Evolutionary conservation across 129 eudicot species (phyloP), one percentile per base, ranked within the genome.

Genomic region (Pseudognaphalium luteoalbum): DNA sequence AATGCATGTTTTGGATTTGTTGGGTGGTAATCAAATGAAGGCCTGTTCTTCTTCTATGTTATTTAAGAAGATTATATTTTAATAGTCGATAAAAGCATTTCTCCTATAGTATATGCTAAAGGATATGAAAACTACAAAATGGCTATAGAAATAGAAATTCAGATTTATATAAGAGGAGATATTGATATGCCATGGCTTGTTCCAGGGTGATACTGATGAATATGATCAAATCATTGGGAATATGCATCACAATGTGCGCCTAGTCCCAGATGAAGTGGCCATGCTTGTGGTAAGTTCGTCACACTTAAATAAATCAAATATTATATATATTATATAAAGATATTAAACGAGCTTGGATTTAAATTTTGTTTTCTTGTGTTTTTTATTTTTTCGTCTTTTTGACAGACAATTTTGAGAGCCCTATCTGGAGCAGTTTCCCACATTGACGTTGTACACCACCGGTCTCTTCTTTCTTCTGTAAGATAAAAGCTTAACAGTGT

Each of bases 331-430:
- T 25, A 25, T 59, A 42, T 35, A 73, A 8, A 34, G n/a, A 64
- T 16, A 30, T 4, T 70, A 33, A 25, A n/a, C 12, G 11, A 14
- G n/a, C 29, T 17, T 22, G 7, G 42, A 11, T 35, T 16, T 29
- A 16, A 11, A 16, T 59, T 51, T 61, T 68, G 39, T 81, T 41
- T 73, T 50, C 17, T 16, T 12, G 28, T 41, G 67, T 16, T 47
- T 3, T 12, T 4, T 15, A 21, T 30, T n/a, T 64, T 32, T 6
- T n/a, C 1, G 9, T 32, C 30, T 12, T 15, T 63, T 3, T 71
- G 20, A 67, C 83, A 94, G 98, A 91, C 97, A 61, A 89, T 91
- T 82, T 81, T 94, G 79, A 86, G 85, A 80, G 96, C 90, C 35
- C 16, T 94, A 41, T 79, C 93, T 44, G 98, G 90, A 60, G 86